Evolutionary conservation across 2,329 filamentous ascomycete species (phyloP).

Genomic region (Metarhizium album): DNA sequence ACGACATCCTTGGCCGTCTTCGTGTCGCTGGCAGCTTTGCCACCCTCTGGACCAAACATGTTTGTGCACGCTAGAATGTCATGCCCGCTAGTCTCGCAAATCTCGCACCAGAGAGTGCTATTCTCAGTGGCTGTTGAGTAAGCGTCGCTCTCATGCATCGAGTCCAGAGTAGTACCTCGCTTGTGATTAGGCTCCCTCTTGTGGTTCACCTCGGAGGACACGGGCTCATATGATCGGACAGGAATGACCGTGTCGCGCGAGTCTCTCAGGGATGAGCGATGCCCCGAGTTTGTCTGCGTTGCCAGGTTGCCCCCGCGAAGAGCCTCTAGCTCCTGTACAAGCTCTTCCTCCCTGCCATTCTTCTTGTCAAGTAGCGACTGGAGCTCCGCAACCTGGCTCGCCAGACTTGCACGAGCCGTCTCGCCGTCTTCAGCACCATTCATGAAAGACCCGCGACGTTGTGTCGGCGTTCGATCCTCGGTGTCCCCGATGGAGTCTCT

Average conservation of each 20-base stretch:
- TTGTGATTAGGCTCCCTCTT: constrained; percentile 26
- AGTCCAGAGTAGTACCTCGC: constrained; percentile 43
- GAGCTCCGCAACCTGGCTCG: constrained; percentile 71
- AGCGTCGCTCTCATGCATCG: constrained; percentile 60
- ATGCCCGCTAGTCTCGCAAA: constrained; percentile 84
- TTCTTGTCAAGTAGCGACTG: constrained; percentile 65
- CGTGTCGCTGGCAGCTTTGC: constrained; percentile 21
- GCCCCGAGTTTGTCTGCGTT: constrained; percentile 21
- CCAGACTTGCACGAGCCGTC: constrained; percentile 50
- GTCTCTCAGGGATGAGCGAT: constrained; percentile 51
- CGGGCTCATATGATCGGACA: constrained; percentile 37
- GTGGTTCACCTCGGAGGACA: constrained; percentile 35
- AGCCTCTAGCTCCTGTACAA: constrained; percentile 69
- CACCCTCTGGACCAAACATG: constrained; percentile 55
- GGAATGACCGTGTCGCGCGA: constrained; percentile 55
- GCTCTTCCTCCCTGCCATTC: constrained; percentile 64
- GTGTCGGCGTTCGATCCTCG: constrained; percentile 21
- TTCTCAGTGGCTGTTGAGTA: constrained; percentile 62
- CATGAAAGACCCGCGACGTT: constrained; percentile 24
- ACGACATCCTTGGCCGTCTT: constrained; percentile 23
- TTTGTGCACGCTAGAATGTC: constrained; percentile 91
- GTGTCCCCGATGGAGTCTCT: constrained; percentile 51
- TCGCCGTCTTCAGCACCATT: constrained; percentile 17
- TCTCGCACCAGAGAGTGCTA: constrained; percentile 80
- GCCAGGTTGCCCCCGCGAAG: constrained; percentile 36